Evolutionary conservation across 2,329 filamentous ascomycete species (phyloP).

Genomic region (Emmonsia crescens): DNA sequence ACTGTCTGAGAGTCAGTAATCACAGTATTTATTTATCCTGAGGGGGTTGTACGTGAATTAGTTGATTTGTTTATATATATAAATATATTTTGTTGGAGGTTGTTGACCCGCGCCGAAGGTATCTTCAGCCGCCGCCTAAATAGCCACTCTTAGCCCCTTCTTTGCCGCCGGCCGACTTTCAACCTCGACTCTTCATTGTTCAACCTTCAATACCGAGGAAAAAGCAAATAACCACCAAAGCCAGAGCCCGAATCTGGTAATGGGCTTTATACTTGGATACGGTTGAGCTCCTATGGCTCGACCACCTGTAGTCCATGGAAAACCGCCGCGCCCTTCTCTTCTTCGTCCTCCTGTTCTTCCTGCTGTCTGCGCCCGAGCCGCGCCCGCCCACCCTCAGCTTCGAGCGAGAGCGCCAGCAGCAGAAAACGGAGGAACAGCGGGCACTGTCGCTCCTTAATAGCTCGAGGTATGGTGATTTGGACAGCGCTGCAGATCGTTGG

Average conservation of each 20-base stretch:
- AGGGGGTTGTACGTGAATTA: not conserved
- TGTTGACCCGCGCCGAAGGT: not conserved
- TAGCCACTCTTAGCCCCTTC: not conserved
- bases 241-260: conserved; percentile 5
- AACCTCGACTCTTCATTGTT: not conserved
- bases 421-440: conserved; percentile 41
- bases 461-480: conserved; percentile 43
- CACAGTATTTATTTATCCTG: not conserved
- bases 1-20: not conserved
- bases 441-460: conserved; percentile 41
- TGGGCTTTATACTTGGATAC: conserved; percentile 7
- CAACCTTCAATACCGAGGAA: not conserved
- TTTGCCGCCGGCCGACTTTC: not conserved
- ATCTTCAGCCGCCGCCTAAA: not conserved
- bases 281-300: conserved; percentile 11
- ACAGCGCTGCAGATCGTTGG: conserved; percentile 36
- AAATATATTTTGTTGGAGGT: too few relatives aligned
- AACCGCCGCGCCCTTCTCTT: conserved; percentile 40
- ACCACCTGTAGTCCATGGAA: conserved; percentile 30
- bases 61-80: too few relatives aligned
- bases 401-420: conserved; percentile 36
- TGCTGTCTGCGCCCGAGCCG: conserved; percentile 41
- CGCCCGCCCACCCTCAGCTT: conserved; percentile 31
- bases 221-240: not conserved
- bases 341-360: conserved; percentile 42